Evolutionary conservation across 768 basidiomycete genomes (phyloP), one percentile per base, ranked within the genome.

Genomic region (Mycena belliarum): DNA sequence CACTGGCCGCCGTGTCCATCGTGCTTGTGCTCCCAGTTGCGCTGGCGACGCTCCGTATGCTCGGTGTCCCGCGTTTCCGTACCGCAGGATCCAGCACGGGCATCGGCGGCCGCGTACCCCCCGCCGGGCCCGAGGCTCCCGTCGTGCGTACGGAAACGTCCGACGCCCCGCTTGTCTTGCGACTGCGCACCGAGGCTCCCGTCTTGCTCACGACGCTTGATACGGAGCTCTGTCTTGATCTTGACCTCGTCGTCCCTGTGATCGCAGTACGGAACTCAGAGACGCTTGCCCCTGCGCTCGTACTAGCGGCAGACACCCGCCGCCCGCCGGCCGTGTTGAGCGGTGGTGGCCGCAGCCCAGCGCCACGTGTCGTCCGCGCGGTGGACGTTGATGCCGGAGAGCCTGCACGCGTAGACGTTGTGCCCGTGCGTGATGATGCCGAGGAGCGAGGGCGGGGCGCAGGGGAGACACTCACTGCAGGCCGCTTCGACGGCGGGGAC

Each of bases 161-260:
- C 58, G 58, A 60, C 24, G 55, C 61, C n/a, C 40, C 47, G 47
- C 61, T 62, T 32, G 56, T 47, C 47, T 43, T 60, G 16, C 60
- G 49, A n/a, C 52, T 65, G 43, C 61, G 41, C 40, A 32, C 40
- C 4, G 42, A n/a, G n/a, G n/a, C n/a, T n/a, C n/a, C 32, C 33
- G 49, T 43, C 28, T 20, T 42, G 59, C 74, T 72, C 1, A 73
- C 73, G 48, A 77, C 77, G 6, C 69, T 61, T 51, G 62, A 63
- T 33, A 60, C 51, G 1, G 74, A 75, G 59, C 66, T 72, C 63
- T 76, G 77, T 50, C 73, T 66, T 56, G 72, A 74, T 26, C 76
- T 63, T 11, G 66, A 60, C 47, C 63, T 58, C 21, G 66, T 65
- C 24, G 72, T 69, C 25, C 66, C 64, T 20, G 38, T 48, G 25